Percentiles rank a stretch among this genome's conserved stretches.
These are phyloP conservation scores for Blastobotrys illinoisensis DNA, from an alignment of 1,139 yeast genomes.

Conservation along the genomic window DNA sequence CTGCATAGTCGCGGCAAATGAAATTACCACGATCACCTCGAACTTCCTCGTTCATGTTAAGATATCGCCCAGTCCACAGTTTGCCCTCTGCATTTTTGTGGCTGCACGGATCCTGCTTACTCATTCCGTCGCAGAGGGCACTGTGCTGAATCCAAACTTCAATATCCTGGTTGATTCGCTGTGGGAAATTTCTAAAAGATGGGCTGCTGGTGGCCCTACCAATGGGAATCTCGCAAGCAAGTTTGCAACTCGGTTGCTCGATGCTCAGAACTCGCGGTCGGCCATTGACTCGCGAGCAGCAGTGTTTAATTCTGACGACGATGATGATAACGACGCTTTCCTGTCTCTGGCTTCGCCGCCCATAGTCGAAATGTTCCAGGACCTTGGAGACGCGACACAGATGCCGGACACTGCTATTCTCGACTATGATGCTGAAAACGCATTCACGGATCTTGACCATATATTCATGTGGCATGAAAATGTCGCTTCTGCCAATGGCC, in stretches of 20 bases:
- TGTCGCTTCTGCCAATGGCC: constrained; percentile 11
- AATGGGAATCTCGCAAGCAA: constrained; percentile 10
- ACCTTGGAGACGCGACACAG: neutral
- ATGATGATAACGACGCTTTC: constrained; percentile 2
- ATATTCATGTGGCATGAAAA: constrained; percentile 11
- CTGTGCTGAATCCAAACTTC: constrained; percentile 15
- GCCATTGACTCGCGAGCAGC: constrained; percentile 11
- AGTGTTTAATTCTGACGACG: constrained; percentile 7
- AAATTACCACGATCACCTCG: constrained; percentile 19
- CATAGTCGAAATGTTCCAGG: constrained; percentile 7
- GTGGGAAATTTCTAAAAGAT: constrained; percentile 18
- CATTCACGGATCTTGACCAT: constrained; percentile 8
- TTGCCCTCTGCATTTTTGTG: constrained; percentile 21
- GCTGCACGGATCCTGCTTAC: constrained; percentile 21
- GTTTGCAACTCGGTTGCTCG: constrained; percentile 9
- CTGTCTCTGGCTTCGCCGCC: constrained; percentile 13
- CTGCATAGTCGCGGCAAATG: constrained; percentile 20
- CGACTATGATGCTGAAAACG: constrained; percentile 4
- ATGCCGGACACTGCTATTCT: neutral
- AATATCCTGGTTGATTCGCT: constrained; percentile 16
- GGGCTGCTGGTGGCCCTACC: constrained; percentile 15
- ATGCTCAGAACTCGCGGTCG: constrained; percentile 6
- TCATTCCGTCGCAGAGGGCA: constrained; percentile 12
- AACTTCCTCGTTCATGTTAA: constrained; percentile 14
- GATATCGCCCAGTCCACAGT: constrained; percentile 19